Evolutionary conservation across 1,284 basidiomycete species (phyloP), one percentile per base, ranked within the genome.

Genomic region (Heterobasidion occidentale): DNA sequence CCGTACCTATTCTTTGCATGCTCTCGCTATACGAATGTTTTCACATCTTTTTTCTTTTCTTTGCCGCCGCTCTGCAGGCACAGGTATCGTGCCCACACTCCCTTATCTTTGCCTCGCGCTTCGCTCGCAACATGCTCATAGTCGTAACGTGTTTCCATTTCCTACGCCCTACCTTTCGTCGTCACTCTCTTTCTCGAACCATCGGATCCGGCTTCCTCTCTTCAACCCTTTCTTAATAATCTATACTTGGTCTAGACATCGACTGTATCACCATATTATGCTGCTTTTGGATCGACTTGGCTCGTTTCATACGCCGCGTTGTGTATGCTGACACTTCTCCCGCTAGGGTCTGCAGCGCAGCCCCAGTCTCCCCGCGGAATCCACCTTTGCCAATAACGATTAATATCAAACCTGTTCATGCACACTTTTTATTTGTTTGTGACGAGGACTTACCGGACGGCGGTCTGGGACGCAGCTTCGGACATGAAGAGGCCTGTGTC

Each of bases 341-440:
- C 97, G 60, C 92, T 96, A 38, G 97, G 97, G 72, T 99, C 97
- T 35, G 90, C 74, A 3, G 91, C 79, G 68, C 97, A 98, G 56
- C 96, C 96, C 96, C 96, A 99, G 70, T 98, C 96, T 53, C 88
- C 90, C 64, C 93, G 84, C 46, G 92, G 94, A 68, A 95, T 87
- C 93, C 92, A 95, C 61, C 88, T 89, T 69, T 51, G 55, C 19
- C 46, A n/a, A 47, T 46, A 47, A 48, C n/a, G 19, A 48, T 48
- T 17, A 48, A 33, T 48, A 19, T 27, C 27, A 27, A 27, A 27
- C 27, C 27, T 27, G 27, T 48, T 17, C 11, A 20, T 48, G 12
- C 4, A 17, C 8, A 3, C n/a, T 14, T 6, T 17, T 48, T 20
- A 9, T 27, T 48, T 27, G 46, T 11, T 27, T 27, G 46, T 20